phyloP scores from a whole-genome alignment of 2,329 filamentous ascomycete genomes.

The Tolypocladium cylindrosporum region DNA sequence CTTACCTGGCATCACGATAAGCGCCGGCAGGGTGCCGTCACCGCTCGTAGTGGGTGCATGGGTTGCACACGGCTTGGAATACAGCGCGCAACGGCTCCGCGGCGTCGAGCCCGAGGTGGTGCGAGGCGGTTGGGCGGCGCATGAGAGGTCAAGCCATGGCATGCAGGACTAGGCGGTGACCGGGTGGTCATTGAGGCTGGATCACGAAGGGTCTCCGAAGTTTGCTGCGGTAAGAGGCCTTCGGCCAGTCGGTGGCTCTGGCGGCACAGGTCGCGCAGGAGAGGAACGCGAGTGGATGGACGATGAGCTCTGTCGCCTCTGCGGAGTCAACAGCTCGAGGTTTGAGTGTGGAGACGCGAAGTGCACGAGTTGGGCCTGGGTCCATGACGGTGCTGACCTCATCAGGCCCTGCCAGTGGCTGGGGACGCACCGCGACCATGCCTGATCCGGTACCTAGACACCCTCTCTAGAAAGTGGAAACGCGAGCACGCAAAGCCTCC shows the following conservation, averaged over 20 bases:
- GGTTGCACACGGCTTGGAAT: not conserved
- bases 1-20: not conserved
- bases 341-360: not conserved
- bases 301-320: too few species aligned
- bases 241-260: not conserved
- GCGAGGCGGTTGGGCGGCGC: not conserved
- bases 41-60: not conserved
- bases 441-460: slow-evolving; percentile 1
- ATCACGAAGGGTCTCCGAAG: too few species aligned
- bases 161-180: not conserved
- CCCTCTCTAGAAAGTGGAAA: not conserved
- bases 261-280: not conserved
- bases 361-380: too few species aligned
- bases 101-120: not conserved
- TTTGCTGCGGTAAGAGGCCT: not conserved
- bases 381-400: not conserved
- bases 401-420: not conserved
- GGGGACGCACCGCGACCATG: not conserved
- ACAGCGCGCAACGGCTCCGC: not conserved
- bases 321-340: not conserved
- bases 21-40: not conserved
- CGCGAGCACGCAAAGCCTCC: not conserved
- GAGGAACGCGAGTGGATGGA: not conserved
- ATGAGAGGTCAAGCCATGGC: not conserved
- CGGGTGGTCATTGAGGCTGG: not conserved